Percentiles rank a stretch among this genome's conserved stretches.
These are phyloP conservation scores for Colletotrichum acutatum DNA, from an alignment of 2,329 filamentous ascomycete species.

Conservation along the genomic window DNA sequence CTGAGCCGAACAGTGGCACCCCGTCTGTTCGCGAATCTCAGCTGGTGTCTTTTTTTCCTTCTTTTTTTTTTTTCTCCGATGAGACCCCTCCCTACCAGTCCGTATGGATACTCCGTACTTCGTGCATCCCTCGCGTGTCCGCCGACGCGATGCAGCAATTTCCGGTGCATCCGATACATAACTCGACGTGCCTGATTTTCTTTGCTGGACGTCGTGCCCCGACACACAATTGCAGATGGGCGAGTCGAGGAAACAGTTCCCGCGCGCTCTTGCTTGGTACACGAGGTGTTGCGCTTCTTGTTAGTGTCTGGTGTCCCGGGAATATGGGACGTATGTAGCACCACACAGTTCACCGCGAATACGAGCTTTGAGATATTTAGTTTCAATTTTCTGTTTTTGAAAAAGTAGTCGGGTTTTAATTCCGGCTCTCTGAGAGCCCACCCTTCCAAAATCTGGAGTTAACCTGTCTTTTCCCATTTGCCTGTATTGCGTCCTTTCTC, in stretches of 20 bases:
- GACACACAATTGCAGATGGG: background rate
- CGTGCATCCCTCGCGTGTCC: background rate
- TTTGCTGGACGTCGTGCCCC: background rate
- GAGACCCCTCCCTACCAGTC: background rate
- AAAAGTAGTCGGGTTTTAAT: background rate
- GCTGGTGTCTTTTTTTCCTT: background rate
- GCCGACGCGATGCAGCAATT: background rate
- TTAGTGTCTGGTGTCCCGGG: background rate
- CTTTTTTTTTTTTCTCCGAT: background rate
- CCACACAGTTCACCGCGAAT: background rate
- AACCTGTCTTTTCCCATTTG: background rate
- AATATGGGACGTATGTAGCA: background rate
- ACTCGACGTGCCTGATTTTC: background rate
- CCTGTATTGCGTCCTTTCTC: background rate
- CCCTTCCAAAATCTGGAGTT: background rate
- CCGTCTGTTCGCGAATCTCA: background rate
- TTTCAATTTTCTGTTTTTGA: background rate
- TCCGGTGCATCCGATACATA: background rate
- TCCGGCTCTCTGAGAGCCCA: background rate
- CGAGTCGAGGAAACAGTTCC: background rate
- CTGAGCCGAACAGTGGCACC: constrained; percentile 1
- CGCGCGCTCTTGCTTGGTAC: background rate
- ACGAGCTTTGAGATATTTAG: background rate
- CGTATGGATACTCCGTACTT: background rate
- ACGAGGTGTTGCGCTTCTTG: background rate